Percentiles rank a stretch among this genome's conserved stretches.
phyloP scores from a whole-genome alignment of 495 filamentous ascomycete genomes.

The Daldinia childiae region DNA sequence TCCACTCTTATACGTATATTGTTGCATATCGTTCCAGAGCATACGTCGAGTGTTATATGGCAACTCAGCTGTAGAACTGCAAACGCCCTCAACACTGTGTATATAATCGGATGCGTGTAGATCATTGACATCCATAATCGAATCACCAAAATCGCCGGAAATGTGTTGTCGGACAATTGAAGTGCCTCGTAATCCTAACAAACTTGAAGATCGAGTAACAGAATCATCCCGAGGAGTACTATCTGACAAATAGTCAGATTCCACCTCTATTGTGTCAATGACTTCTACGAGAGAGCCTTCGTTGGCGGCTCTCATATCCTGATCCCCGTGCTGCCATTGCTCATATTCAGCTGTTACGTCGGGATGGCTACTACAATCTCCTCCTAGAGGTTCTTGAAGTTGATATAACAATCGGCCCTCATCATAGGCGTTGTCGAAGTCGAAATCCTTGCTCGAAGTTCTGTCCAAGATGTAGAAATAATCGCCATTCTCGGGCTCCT shows the following conservation, averaged over 20 bases:
- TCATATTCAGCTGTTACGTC: conserved; percentile 1
- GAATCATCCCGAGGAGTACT: neutral
- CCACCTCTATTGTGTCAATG: neutral
- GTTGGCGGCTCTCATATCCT: conserved; percentile 1
- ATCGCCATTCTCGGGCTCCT: conserved; percentile 3
- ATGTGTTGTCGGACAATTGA: neutral
- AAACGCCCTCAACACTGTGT: neutral
- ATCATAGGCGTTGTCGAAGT: neutral
- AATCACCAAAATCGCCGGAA: neutral
- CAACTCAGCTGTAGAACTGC: neutral
- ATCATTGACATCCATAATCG: conserved; percentile 1
- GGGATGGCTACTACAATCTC: neutral
- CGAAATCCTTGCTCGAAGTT: neutral
- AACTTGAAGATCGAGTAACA: neutral
- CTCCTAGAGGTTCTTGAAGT: neutral
- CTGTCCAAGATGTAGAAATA: neutral
- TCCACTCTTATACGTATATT: neutral
- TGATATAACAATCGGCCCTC: neutral
- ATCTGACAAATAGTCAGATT: neutral
- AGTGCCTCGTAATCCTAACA: neutral
- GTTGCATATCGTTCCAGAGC: neutral
- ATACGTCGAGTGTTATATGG: conserved; percentile 6
- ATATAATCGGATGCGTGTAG: neutral
- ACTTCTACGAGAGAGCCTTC: neutral
- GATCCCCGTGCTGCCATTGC: conserved; percentile 1